Base-by-base conservation (phyloP, 805 yeast genomes). In the Saccharomycopsis malanga region DNA sequence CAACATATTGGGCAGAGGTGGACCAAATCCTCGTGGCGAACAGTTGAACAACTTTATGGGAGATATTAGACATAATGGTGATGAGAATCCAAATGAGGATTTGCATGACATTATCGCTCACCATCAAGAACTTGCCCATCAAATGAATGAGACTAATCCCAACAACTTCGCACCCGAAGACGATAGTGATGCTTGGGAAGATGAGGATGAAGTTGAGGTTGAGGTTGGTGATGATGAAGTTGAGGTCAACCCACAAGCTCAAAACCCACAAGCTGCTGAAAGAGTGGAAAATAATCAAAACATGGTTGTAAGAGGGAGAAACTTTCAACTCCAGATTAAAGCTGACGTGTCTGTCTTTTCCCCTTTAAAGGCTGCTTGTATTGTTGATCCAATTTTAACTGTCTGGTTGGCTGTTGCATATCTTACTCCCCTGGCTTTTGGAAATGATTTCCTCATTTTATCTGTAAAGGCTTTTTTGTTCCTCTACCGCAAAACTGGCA, bases 261-360 rank as follows among this genome's bases (percentile, higher is more conserved):
- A 57, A 21, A 60, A 56, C 18, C n/a, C n/a, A n/a, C n/a, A n/a
- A n/a, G 50, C 44, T 2, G 54, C 45, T n/a, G 54, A 44, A 2
- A 61, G 55, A 10, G 56, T 47, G 15, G 56, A 56, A 12, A 52
- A 56, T 9, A 57, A 46, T 17, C 38, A 23, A 34, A 30, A 36
- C 40, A 34, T 25, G 38, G 32, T 38, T 4, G 24, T 17, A 10
- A 30, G 18, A 32, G 53, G 42, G 6, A 42, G 37, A 3, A 29
- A 34, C 25, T 15, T 46, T 27, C n/a, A 23, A 27, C 9, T 46
- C 15, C 36, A 39, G 15, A 14, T 50, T 9, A 27, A 36, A 4
- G 29, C 39, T 4, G 46, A 45, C 6, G 14, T 44, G 15, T 23
- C 42, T 18, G 5, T 41, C 14, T 25, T 29, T 12, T 29, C 39